A percentile compares a stretch with the other conserved stretches of the same genome.
Conservation (phyloP, 352 stramenopile genomes). For the Phytopythium delawarense region DNA sequence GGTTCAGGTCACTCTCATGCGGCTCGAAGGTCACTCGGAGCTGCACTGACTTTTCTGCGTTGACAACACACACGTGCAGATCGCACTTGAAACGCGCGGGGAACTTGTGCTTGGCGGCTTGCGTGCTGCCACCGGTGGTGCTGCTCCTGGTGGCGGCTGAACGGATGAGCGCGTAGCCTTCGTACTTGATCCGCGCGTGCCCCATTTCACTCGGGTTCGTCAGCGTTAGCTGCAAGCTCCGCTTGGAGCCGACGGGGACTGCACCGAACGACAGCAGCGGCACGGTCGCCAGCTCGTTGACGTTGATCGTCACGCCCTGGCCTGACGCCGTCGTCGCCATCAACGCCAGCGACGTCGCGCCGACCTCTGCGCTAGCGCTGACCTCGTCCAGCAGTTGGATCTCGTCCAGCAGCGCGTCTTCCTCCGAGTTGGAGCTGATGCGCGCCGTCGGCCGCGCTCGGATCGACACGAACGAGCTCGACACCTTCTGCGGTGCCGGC, state of each 20-base stretch:
- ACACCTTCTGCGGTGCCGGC: background rate
- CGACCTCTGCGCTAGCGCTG: background rate
- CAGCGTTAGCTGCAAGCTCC: constrained; percentile 44
- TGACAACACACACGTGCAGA: constrained; percentile 65
- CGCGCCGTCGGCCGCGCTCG: background rate
- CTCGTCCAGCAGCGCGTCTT: constrained; percentile 1
- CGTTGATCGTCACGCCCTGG: constrained; percentile 24
- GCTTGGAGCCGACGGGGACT: constrained; percentile 42
- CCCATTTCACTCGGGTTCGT: constrained; percentile 53
- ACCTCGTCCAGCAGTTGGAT: constrained; percentile 2
- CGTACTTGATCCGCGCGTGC: constrained; percentile 65
- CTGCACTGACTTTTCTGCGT: constrained; percentile 41
- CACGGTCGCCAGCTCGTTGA: constrained; percentile 40
- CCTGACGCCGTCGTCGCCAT: background rate
- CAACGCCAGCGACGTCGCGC: background rate
- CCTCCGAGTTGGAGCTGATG: background rate
- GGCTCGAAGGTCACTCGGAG: constrained; percentile 69
- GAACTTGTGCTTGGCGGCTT: constrained; percentile 14
- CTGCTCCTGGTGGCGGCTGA: background rate
- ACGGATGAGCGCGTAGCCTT: constrained; percentile 46
- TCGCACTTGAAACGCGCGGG: constrained; percentile 60
- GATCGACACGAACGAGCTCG: constrained; percentile 9
- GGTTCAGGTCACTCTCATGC: constrained; percentile 28
- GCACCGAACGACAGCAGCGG: constrained; percentile 47
- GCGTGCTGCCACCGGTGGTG: background rate